phyloP scores from a whole-genome alignment of 2,329 filamentous ascomycete genomes.

The Clarireedia monteithiana region DNA sequence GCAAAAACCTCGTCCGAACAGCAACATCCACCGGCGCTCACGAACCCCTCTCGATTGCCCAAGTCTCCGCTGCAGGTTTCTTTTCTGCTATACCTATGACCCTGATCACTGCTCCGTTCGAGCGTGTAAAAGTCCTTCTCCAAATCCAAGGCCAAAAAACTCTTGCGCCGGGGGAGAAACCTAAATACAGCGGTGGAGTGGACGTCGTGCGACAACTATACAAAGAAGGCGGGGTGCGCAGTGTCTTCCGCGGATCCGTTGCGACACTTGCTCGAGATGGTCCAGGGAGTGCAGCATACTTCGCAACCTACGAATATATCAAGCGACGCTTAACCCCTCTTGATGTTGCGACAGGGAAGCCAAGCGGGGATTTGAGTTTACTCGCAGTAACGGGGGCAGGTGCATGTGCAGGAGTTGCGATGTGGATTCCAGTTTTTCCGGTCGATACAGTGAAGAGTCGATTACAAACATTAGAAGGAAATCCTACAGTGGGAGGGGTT shows the following conservation, averaged over 20 bases:
- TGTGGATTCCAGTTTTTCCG: slow-evolving; percentile 99
- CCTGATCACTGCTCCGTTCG: slow-evolving; percentile 94
- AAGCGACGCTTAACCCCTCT: slow-evolving; percentile 81
- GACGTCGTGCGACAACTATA: slow-evolving; percentile 94
- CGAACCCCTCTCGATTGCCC: slow-evolving; percentile 69
- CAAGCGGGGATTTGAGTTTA: slow-evolving; percentile 71
- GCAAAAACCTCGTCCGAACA: slow-evolving; percentile 75
- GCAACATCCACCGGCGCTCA: slow-evolving; percentile 56
- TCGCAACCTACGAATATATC: slow-evolving; percentile 93
- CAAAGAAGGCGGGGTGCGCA: slow-evolving; percentile 79
- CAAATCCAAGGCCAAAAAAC: slow-evolving; percentile 92
- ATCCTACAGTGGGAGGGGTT: slow-evolving; percentile 71
- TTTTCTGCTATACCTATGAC: slow-evolving; percentile 98
- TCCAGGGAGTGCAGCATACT: slow-evolving; percentile 89
- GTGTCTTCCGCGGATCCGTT: slow-evolving; percentile 82
- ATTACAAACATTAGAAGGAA: slow-evolving; percentile 83
- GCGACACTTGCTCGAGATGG: slow-evolving; percentile 93
- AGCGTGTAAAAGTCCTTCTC: slow-evolving; percentile 96
- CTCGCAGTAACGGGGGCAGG: slow-evolving; percentile 79
- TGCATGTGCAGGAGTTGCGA: slow-evolving; percentile 85
- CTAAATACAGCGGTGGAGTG: slow-evolving; percentile 76
- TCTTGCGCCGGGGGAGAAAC: slow-evolving; percentile 82
- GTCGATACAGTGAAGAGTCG: slow-evolving; percentile 94
- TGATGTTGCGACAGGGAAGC: slow-evolving; percentile 64
- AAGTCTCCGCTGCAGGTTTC: slow-evolving; percentile 89